Evolutionary conservation across 805 yeast species (phyloP).

Genomic region (Jamesozyma gamospora): DNA sequence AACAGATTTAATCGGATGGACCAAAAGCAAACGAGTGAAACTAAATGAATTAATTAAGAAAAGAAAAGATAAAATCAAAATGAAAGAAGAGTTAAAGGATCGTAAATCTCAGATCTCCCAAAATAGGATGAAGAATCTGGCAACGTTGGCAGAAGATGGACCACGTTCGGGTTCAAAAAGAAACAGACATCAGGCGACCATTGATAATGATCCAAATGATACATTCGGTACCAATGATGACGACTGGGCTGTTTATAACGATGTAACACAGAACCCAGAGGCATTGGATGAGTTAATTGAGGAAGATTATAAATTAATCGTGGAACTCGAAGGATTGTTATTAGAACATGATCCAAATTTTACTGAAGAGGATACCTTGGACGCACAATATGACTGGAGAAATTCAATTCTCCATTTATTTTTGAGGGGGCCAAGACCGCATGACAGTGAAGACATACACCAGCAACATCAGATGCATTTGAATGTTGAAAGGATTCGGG

Average conservation of each 20-base stretch:
- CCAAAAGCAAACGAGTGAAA: conserved; percentile 53
- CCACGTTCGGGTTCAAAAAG: conserved; percentile 35
- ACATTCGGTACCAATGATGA: conserved; percentile 92
- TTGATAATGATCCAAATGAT: conserved; percentile 86
- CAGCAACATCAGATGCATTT: conserved; percentile 85
- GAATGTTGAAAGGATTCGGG: conserved; percentile 81
- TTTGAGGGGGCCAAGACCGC: conserved; percentile 82
- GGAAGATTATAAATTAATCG: conserved; percentile 51
- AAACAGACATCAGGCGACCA: conserved; percentile 50
- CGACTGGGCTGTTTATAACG: conserved; percentile 88
- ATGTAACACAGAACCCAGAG: conserved; percentile 63
- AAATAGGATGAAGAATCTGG: conserved; percentile 82
- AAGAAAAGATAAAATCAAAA: conserved; percentile 56
- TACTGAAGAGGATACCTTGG: conserved; percentile 74
- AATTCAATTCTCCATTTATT: conserved; percentile 71
- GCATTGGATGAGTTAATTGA: conserved; percentile 62
- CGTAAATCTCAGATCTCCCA: conserved; percentile 89
- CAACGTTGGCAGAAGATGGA: conserved; percentile 72
- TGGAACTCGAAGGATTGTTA: conserved; percentile 61
- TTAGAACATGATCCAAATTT: conserved; percentile 78
- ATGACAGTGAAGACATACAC: conserved; percentile 69
- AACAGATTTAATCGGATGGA: conserved; percentile 70
- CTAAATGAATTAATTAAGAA: conserved; percentile 49
- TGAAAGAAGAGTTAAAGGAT: conserved; percentile 71
- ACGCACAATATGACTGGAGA: conserved; percentile 77